Evolutionary conservation across 306 rosid species (phyloP), one percentile per base, ranked within the genome.

Genomic region (Cotoneaster glaucophyllus): DNA sequence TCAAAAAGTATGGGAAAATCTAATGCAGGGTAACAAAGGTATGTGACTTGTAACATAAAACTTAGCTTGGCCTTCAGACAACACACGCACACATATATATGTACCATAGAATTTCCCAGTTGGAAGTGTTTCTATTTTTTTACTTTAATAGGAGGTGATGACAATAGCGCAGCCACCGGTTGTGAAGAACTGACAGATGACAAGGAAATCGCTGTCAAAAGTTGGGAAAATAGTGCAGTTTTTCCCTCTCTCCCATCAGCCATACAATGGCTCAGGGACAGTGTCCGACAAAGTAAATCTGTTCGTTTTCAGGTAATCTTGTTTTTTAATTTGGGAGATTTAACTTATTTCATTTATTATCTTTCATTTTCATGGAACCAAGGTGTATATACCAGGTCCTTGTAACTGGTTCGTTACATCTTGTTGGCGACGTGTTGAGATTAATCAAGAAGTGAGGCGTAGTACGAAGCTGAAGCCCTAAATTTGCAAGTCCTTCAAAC

Each of bases 321-420:
- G 6, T 22, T n/a, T 57, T 56, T 9, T 21, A 57, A 57, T 41
- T 41, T 41, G 12, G 21, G 28, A n/a, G 62, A 11, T n/a, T 56
- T 1, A 3, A 10, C 5, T 0, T 17, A 19, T 53, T 53, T 17
- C 52, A 10, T 48, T 52, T 52, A 52, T 52, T 57, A 0, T 57
- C 11, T 10, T 57, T 57, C 61, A 3, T n/a, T 57, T 50, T 22
- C 62, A 21, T 57, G 26, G 28, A n/a, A 57, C 28, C 28, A 57
- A 10, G 74, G 65, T 52, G 76, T 70, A 68, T 77, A 64, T 56
- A 69, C 75, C 88, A 95, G 98, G 97, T 95, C 68, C 96, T 95
- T 63, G 97, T 95, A 57, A 90, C 97, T 8, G 97, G 98, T 71
- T 95, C 97, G 65, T 64, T 95, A 65, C 98, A 95, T 82, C 98